phyloP scores from a whole-genome alignment of 1,139 yeast species.

The Taiozyma onychis region DNA sequence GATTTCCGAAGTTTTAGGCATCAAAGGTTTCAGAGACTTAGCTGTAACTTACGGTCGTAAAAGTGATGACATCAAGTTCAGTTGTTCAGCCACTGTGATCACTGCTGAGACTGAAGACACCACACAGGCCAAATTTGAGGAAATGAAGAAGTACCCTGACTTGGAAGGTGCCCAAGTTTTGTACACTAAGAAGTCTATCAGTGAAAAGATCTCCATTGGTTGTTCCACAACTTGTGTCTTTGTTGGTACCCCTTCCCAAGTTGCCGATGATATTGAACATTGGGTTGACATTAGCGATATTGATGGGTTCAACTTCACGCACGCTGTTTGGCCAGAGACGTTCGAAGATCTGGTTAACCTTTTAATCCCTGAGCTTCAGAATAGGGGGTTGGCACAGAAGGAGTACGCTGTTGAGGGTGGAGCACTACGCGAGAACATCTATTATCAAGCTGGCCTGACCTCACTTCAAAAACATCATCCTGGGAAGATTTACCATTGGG shows the following conservation, averaged over 20 bases:
- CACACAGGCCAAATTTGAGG: slow-evolving; percentile 28
- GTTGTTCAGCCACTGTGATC: too few relatives aligned
- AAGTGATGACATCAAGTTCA: slow-evolving; percentile 13
- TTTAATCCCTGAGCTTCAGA: slow-evolving; percentile 30
- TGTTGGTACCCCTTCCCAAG: slow-evolving; percentile 28
- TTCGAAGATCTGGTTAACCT: slow-evolving; percentile 29
- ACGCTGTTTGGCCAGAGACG: slow-evolving; percentile 28
- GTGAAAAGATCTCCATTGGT: too few relatives aligned
- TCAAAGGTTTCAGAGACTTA: slow-evolving; percentile 20
- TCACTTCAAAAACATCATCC: slow-evolving; percentile 32
- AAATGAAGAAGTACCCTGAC: slow-evolving; percentile 27
- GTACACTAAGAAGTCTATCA: fast-evolving
- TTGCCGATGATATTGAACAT: slow-evolving; percentile 27
- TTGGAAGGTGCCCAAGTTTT: slow-evolving; percentile 33
- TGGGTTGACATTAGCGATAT: slow-evolving; percentile 30
- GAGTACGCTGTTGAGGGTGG: slow-evolving; percentile 27
- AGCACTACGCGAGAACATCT: slow-evolving; percentile 14
- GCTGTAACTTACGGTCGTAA: slow-evolving; percentile 24
- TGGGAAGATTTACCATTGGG: too few relatives aligned
- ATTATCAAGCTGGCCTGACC: slow-evolving; percentile 12
- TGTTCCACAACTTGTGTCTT: too few relatives aligned
- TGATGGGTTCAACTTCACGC: slow-evolving; percentile 33
- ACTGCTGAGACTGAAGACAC: slow-evolving; percentile 30
- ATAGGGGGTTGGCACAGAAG: slow-evolving; percentile 28
- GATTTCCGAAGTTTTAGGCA: slow-evolving; percentile 28